Percentiles rank a stretch among this genome's conserved stretches.
Conservation (phyloP, 306 rosid genomes). For the Astragalus membranaceus region DNA sequence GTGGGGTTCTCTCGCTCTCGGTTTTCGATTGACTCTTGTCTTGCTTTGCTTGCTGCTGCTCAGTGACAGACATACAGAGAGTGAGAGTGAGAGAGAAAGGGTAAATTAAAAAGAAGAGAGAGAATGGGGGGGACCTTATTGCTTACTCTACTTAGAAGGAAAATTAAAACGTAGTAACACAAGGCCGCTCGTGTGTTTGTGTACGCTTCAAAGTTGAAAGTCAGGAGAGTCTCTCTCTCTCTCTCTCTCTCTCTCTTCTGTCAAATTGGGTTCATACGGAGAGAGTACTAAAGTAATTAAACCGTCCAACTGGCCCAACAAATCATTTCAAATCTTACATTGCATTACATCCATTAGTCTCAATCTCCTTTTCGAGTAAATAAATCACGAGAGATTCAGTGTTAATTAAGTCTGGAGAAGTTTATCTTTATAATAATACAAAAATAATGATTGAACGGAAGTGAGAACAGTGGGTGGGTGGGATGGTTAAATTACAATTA, state of each 20-base stretch:
- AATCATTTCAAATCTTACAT: neutral
- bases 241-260: neutral
- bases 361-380: neutral
- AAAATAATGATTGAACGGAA: neutral
- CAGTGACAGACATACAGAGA: neutral
- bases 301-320: neutral
- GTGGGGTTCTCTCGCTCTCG: slow-evolving; percentile 48
- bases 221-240: neutral
- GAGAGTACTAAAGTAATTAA: neutral
- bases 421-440: too few species aligned
- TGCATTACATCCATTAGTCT: neutral
- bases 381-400: neutral
- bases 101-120: neutral
- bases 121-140: slow-evolving; percentile 14
- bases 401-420: neutral
- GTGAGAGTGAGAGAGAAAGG: neutral
- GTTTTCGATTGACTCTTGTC: slow-evolving; percentile 44
- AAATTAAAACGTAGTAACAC: neutral
- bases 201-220: neutral
- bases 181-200: slow-evolving; percentile 30
- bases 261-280: neutral
- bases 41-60: slow-evolving; percentile 6
- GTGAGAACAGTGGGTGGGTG: neutral
- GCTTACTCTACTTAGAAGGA: neutral
- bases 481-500: slow-evolving; percentile 12